Percentiles rank a stretch among this genome's conserved stretches.
These are phyloP conservation scores for Ogataea naganishii DNA, from an alignment of 805 yeast species.

Conservation along the genomic window DNA sequence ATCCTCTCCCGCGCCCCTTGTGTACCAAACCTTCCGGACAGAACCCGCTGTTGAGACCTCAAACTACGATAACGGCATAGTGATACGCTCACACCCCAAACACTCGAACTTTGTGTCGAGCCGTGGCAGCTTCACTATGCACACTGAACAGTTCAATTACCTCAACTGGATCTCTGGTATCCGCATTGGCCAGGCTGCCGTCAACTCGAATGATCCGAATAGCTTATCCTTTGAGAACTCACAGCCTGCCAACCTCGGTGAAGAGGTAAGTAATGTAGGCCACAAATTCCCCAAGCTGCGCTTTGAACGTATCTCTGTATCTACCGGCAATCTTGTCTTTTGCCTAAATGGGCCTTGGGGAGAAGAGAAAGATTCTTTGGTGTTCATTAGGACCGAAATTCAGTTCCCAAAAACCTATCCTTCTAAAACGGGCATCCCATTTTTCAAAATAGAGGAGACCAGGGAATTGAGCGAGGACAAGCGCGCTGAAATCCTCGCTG, in stretches of 20 bases:
- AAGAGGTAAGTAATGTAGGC: constrained; percentile 83
- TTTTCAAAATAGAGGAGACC: constrained; percentile 69
- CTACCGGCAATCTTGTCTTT: constrained; percentile 70
- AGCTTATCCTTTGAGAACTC: constrained; percentile 21
- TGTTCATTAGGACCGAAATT: constrained; percentile 65
- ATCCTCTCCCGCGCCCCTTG: too few relatives aligned
- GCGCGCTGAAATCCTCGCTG: constrained; percentile 39
- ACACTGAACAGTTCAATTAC: constrained; percentile 44
- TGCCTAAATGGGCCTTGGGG: constrained; percentile 79
- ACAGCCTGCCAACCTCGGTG: constrained; percentile 65
- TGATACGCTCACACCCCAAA: constrained; percentile 4
- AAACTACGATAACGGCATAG: constrained; percentile 2
- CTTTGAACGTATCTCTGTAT: constrained; percentile 82
- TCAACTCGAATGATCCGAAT: constrained; percentile 26
- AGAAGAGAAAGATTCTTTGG: constrained; percentile 32
- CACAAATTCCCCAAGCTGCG: constrained; percentile 80
- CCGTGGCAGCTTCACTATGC: constrained; percentile 25
- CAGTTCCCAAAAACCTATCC: constrained; percentile 74
- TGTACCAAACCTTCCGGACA: constrained; percentile 35
- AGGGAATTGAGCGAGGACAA: constrained; percentile 49
- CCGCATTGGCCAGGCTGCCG: constrained; percentile 52
- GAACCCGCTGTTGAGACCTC: constrained; percentile 31
- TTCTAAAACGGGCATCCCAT: constrained; percentile 33
- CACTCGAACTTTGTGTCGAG: constrained; percentile 11
- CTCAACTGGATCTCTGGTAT: constrained; percentile 93